Percentiles rank a stretch among this genome's conserved stretches.
Evolutionary conservation across 2,329 filamentous ascomycete species (phyloP).

Genomic region (Fusarium pseudoanthophilum): DNA sequence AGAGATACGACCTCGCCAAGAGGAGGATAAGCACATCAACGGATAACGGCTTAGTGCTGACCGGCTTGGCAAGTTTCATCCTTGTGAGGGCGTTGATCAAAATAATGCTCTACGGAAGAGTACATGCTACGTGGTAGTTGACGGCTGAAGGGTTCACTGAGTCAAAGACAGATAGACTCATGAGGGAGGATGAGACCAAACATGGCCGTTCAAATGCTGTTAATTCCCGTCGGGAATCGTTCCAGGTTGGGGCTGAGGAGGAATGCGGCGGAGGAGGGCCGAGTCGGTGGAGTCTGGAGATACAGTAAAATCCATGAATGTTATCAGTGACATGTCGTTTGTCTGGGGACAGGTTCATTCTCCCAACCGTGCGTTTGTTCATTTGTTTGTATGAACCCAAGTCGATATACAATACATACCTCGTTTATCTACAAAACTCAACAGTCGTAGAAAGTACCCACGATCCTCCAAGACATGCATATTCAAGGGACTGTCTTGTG

Average conservation of each 20-base stretch:
- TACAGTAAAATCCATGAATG: not conserved
- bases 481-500: not conserved
- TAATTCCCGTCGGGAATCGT: constrained; percentile 19
- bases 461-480: not conserved
- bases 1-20: constrained; percentile 17
- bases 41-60: constrained; percentile 24
- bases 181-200: constrained; percentile 6
- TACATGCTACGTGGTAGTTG: not conserved
- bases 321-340: constrained; percentile 5
- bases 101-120: not conserved
- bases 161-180: not conserved
- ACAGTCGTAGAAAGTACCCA: not conserved
- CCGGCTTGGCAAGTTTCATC: constrained; percentile 29
- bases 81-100: constrained; percentile 4
- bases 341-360: not conserved
- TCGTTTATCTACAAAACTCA: not conserved
- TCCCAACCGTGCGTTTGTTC: not conserved
- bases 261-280: not conserved
- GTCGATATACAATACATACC: not conserved
- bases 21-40: not conserved
- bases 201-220: not conserved
- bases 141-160: not conserved
- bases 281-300: constrained; percentile 13
- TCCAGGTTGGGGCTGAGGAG: not conserved
- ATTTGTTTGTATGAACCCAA: not conserved